Evolutionary conservation across 305 asterid genomes (phyloP), one percentile per base, ranked within the genome.

Genomic region (Fraxinus xanthoxyloides): DNA sequence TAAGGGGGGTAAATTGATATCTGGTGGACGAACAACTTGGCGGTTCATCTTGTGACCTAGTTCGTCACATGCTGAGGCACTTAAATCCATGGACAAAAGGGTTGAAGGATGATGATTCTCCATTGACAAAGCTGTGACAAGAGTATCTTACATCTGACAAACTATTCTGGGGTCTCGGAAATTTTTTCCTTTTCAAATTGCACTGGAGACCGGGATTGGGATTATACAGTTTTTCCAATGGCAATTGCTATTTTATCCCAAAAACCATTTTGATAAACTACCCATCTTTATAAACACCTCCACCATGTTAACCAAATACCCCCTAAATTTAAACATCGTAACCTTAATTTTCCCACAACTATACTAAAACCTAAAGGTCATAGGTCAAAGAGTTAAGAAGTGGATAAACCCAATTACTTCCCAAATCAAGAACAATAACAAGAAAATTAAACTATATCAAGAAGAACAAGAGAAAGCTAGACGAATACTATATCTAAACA

Each of bases 71-170:
- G 88, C 86, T 7, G 92, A 89, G 48, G 82, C 88, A 79, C 88
- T 87, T 72, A 90, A 87, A 86, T 89, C 87, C 92, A 87, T 89
- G 59, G 92, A 89, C 80, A 89, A 85, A 10, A 87, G 85, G 77
- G 89, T 89, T 75, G 90, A 87, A 77, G 90, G 90, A 30, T 87
- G 89, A 85, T 80, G 87, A 82, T 86, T 89, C 85, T 89, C 90
- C 92, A 87, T 89, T 43, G 84, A 83, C 59, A 89, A 67, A 72
- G 86, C 54, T 70, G 85, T 81, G 75, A 82, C 82, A 75, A 87
- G 81, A 76, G 83, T 72, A 78, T 85, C 89, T 80, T 26, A 85
- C 85, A 86, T 88, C 82, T 87, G 84, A 83, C 79, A 48, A 74
- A 65, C 15, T 69, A 77, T 75, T 26, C 74, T 65, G 32, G 65